phyloP scores from a whole-genome alignment of 83 land plant species.

The Thuja plicata region DNA sequence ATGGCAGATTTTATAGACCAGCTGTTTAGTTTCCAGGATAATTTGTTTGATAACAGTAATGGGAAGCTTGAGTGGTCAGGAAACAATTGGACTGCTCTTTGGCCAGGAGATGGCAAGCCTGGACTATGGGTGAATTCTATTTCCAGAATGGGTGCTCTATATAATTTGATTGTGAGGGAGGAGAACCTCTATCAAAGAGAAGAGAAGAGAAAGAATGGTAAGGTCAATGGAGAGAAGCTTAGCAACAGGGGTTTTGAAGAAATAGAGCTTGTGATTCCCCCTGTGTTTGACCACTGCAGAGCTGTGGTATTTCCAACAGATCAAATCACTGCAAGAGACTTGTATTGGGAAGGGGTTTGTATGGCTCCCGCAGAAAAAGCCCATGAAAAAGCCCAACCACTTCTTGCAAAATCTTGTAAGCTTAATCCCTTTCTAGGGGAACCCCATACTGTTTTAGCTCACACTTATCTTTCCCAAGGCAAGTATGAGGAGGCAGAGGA shows the following conservation, averaged over 20 bases:
- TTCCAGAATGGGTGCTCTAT: conserved; percentile 80
- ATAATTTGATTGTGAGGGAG: conserved; percentile 59
- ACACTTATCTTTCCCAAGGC: conserved; percentile 46
- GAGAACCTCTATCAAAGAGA: conserved; percentile 39
- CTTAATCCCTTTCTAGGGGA: conserved; percentile 77
- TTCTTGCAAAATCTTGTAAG: conserved; percentile 42
- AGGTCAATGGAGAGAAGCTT: neutral
- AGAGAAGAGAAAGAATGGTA: conserved; percentile 12
- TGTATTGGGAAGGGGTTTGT: conserved; percentile 82
- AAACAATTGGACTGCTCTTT: conserved; percentile 43
- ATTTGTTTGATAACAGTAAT: conserved; percentile 61
- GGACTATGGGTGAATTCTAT: conserved; percentile 82
- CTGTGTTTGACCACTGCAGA: conserved; percentile 75
- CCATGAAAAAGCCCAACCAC: conserved; percentile 36
- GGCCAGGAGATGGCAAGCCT: conserved; percentile 91
- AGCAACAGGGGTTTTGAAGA: conserved; percentile 38
- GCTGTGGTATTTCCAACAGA: conserved; percentile 45
- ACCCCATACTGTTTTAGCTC: conserved; percentile 66
- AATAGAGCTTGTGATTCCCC: conserved; percentile 62
- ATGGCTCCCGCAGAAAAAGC: conserved; percentile 11
- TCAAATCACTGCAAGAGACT: conserved; percentile 61
- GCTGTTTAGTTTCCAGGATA: conserved; percentile 74
- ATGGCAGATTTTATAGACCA: conserved; percentile 94
- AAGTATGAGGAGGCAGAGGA: conserved; percentile 68
- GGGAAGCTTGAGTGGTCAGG: conserved; percentile 65